Evolutionary conservation across 306 rosid species (phyloP).

Genomic region (Sphenostylis stenocarpa): DNA sequence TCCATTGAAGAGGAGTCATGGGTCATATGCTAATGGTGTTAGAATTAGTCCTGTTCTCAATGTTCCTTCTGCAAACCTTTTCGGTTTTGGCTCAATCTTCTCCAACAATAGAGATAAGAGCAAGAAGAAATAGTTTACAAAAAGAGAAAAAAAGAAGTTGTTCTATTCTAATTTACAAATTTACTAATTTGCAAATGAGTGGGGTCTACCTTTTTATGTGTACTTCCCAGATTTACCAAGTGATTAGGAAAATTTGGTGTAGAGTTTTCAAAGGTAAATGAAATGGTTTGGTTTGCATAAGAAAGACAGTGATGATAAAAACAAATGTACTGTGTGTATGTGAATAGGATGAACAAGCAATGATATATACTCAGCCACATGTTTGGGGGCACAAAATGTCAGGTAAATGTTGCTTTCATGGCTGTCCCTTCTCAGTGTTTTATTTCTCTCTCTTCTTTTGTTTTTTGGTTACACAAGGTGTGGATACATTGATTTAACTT

Average conservation of each 20-base stretch:
- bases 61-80: constrained; percentile 64
- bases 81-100: constrained; percentile 79
- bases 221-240: constrained; percentile 24
- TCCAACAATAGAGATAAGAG: constrained; percentile 59
- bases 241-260: constrained; percentile 37
- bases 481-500: constrained; percentile 33
- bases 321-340: constrained; percentile 11
- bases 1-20: constrained; percentile 65
- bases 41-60: constrained; percentile 67
- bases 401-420: constrained; percentile 57
- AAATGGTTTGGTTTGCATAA: constrained; percentile 33
- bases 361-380: constrained; percentile 55
- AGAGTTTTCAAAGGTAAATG: constrained; percentile 32
- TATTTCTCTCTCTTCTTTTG: constrained; percentile 26
- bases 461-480: constrained; percentile 46
- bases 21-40: constrained; percentile 51
- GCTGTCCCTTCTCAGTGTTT: constrained; percentile 47
- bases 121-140: constrained; percentile 59
- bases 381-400: constrained; percentile 58
- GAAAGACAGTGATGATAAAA: constrained; percentile 24
- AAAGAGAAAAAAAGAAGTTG: background rate
- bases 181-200: constrained; percentile 37
- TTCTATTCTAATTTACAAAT: constrained; percentile 9
- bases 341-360: constrained; percentile 39
- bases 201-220: constrained; percentile 10